Conservation (phyloP, 176 grass and related monocot genomes). For the Aechmea fasciata region DNA sequence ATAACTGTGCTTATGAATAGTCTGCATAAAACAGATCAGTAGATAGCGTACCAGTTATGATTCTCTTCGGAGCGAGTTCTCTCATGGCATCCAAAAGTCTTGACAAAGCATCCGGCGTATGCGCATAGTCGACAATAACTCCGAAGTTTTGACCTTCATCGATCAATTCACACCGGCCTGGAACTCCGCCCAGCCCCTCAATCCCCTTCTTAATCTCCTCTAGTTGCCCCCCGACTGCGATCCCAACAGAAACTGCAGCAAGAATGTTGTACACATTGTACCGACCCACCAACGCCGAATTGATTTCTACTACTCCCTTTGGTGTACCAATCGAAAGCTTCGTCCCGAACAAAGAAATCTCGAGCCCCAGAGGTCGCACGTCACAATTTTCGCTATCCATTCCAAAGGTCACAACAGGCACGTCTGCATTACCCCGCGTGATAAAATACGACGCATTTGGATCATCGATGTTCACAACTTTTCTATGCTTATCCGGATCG, state of each 20-base stretch:
- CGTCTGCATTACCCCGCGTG: constrained; percentile 16
- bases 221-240: constrained; percentile 18
- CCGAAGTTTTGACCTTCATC: constrained; percentile 25
- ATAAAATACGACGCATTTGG: constrained; percentile 17
- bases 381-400: constrained; percentile 21
- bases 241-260: constrained; percentile 25
- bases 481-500: constrained; percentile 17
- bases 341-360: constrained; percentile 27
- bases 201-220: constrained; percentile 23
- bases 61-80: constrained; percentile 19
- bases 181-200: constrained; percentile 17
- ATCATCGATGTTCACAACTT: constrained; percentile 25
- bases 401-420: constrained; percentile 23
- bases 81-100: constrained; percentile 18
- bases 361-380: constrained; percentile 15
- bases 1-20: not conserved
- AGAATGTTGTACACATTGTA: constrained; percentile 29
- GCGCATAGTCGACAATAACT: constrained; percentile 21
- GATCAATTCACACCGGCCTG: constrained; percentile 27
- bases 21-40: not conserved
- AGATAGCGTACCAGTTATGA: constrained; percentile 14
- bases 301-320: constrained; percentile 17
- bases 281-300: constrained; percentile 18
- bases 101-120: constrained; percentile 18
- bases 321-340: constrained; percentile 22